These are phyloP conservation scores for Gomphus bonarii DNA, from an alignment of 1,284 basidiomycete genomes.

Conservation along the genomic window DNA sequence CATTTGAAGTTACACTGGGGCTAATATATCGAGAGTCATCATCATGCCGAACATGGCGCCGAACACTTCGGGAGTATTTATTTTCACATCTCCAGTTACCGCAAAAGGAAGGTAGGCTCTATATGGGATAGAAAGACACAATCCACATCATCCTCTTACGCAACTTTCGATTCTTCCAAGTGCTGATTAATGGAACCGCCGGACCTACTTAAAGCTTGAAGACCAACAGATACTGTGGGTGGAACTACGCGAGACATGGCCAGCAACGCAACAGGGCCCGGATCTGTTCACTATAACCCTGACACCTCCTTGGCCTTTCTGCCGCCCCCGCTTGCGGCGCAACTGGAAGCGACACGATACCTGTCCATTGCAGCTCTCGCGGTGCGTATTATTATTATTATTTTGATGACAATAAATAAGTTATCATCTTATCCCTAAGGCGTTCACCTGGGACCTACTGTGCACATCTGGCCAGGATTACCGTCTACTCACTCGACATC, in stretches of 20 bases:
- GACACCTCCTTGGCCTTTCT: conserved; percentile 14
- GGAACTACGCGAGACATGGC: background rate
- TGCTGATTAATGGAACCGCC: too few species aligned
- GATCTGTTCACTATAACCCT: conserved; percentile 7
- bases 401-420: background rate
- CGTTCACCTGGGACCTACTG: background rate
- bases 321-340: conserved; percentile 12
- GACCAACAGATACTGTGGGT: background rate
- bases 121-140: background rate
- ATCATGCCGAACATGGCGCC: background rate
- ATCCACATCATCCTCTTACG: too few species aligned
- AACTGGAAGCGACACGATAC: conserved; percentile 14
- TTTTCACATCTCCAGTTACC: background rate
- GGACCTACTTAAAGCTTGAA: too few species aligned
- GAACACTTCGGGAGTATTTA: background rate
- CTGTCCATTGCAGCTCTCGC: conserved; percentile 11
- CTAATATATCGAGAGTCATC: background rate
- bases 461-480: background rate
- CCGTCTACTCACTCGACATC: background rate
- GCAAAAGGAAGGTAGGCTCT: background rate
- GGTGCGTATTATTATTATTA: conserved; percentile 9
- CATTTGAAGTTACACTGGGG: too few species aligned
- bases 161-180: too few species aligned
- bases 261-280: background rate
- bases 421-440: background rate